Evolutionary conservation across 225 moss, liverwort and hornwort genomes (phyloP), one percentile per base, ranked within the genome.

Genomic region (Pseudoscleropodium purum): DNA sequence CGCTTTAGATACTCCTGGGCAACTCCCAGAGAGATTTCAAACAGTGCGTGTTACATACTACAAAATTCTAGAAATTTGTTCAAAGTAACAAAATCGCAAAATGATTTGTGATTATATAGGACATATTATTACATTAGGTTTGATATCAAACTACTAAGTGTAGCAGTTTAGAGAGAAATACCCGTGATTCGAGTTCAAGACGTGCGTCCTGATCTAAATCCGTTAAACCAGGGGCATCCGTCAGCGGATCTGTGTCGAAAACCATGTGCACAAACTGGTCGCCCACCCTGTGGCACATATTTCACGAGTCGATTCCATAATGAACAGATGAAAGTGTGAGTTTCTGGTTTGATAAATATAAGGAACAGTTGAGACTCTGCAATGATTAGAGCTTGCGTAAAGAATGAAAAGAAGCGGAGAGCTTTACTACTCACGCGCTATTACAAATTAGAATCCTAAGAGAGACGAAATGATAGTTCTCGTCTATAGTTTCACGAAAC

Each of bases 261-360:
- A 99, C 95, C 97, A 99, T 97, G 73, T 99, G 99, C 87, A 99
- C 97, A 93, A 95, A 99, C 91, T 97, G 96, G 87, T 99, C 97
- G 82, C 97, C 95, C 91, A 97, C 91, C 88, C 99, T 99, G 94
- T 66, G 85, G 76, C 75, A 79, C 84, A 87, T 41, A 70, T 84
- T 56, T 83, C 87, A 87, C n/a, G 9, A 73, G 47, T 89, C 82
- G 87, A 67, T 62, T 87, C 47, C 88, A 90, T n/a, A n/a, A 66
- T 52, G 26, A 77, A 52, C 79, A 79, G 78, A 74, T 73, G 39
- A 79, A 84, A 54, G 62, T 24, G 52, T 49, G 34, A 43, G 82
- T 82, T 72, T 87, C 74, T 65, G 51, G 37, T 72, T 73, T 79
- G 59, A 73, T 70, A 51, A 83, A 59, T 54, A 23, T 45, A 23